phyloP scores from a whole-genome alignment of 2,329 filamentous ascomycete genomes.

The Penicillium capsulatum region DNA sequence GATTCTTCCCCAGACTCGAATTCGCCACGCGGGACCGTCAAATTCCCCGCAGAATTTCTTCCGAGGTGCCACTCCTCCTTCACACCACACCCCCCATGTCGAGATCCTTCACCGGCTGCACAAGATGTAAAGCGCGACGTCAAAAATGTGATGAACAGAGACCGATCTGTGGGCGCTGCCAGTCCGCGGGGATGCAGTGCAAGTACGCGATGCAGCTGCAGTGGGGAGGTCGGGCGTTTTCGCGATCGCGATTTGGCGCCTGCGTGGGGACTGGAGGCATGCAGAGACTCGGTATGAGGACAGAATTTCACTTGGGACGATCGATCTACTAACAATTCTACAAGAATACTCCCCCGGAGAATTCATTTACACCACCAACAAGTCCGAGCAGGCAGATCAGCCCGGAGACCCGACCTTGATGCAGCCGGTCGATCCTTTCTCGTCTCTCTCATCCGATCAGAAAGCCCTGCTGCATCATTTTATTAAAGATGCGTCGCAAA shows the following conservation, averaged over 20 bases:
- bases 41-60: constrained; percentile 23
- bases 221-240: constrained; percentile 43
- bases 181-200: constrained; percentile 35
- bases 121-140: constrained; percentile 43
- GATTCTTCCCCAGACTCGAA: constrained; percentile 3
- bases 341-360: constrained; percentile 36
- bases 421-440: constrained; percentile 36
- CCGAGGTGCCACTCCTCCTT: constrained; percentile 9
- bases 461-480: constrained; percentile 41
- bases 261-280: constrained; percentile 34
- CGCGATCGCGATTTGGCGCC: constrained; percentile 37
- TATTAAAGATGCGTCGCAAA: constrained; percentile 40
- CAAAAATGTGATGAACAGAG: constrained; percentile 46
- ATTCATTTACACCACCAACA: constrained; percentile 35
- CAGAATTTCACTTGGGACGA: background rate
- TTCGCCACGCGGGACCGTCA: constrained; percentile 15
- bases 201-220: constrained; percentile 42
- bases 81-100: constrained; percentile 28
- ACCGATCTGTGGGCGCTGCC: constrained; percentile 41
- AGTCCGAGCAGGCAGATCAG: constrained; percentile 32
- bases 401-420: constrained; percentile 22
- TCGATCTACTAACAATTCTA: background rate
- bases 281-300: constrained; percentile 33
- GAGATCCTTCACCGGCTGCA: constrained; percentile 43
- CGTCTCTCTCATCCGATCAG: constrained; percentile 34